Percentiles rank a stretch among this genome's conserved stretches.
These are phyloP conservation scores for Rubia tinctorum DNA, from an alignment of 305 asterid genomes.

Conservation along the genomic window DNA sequence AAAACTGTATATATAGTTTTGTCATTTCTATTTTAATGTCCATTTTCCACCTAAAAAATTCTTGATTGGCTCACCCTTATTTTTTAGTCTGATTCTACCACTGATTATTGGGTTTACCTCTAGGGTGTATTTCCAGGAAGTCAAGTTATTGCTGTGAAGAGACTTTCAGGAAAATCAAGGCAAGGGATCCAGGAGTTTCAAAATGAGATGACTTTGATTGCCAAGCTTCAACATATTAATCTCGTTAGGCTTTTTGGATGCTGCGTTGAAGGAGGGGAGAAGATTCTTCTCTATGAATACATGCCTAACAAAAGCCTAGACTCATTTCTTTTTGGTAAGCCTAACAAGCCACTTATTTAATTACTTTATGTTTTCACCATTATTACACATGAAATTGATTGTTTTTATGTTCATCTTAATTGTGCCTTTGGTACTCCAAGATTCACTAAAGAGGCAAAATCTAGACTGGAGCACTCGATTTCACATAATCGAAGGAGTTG, in stretches of 20 bases:
- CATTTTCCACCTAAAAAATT: background rate
- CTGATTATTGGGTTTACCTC: slow-evolving; percentile 2
- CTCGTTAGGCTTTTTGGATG: slow-evolving; percentile 78
- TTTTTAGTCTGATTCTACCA: background rate
- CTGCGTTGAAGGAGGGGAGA: slow-evolving; percentile 84
- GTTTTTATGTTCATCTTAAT: background rate
- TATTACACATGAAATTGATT: background rate
- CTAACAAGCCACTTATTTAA: background rate
- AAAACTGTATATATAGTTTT: no score
- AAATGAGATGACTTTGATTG: slow-evolving; percentile 73
- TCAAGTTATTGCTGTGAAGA: slow-evolving; percentile 73
- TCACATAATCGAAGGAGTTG: slow-evolving; percentile 75
- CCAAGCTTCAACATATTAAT: slow-evolving; percentile 79
- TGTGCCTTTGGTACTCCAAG: slow-evolving; percentile 28
- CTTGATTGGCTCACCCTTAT: background rate
- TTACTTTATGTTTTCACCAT: background rate
- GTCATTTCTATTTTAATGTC: no score
- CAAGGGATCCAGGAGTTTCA: slow-evolving; percentile 87
- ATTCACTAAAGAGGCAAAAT: slow-evolving; percentile 42
- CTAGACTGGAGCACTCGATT: slow-evolving; percentile 73
- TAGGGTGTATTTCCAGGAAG: slow-evolving; percentile 69
- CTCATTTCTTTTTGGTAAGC: slow-evolving; percentile 68
- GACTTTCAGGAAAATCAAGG: slow-evolving; percentile 71
- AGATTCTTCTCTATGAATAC: slow-evolving; percentile 71
- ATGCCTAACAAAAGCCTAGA: slow-evolving; percentile 92